Base-by-base conservation (phyloP, 495 filamentous ascomycete species). In the Glutinoglossum americanum region DNA sequence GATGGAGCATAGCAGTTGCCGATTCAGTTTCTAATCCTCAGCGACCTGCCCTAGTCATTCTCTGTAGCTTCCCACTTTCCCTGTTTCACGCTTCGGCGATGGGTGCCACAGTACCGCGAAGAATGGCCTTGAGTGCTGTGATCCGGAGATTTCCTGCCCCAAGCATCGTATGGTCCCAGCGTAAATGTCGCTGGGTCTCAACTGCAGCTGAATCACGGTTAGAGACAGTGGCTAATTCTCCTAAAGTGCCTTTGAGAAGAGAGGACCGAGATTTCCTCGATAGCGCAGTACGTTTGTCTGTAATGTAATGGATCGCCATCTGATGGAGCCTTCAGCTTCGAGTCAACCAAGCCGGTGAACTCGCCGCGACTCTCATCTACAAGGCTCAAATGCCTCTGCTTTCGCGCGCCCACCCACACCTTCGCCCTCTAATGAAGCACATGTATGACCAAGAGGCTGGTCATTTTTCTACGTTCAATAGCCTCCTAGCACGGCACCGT, bases 371-470 rank as follows among this genome's bases (percentile, higher is more conserved):
- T 27, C 75, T 90, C 27, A 94, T 94, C 65, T 94, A 93, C 71
- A 79, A 75, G 1, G 79, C 84, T 15, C 87, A 94, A 61, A 69
- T 82, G 0, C 83, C 86, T 32, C 69, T 79, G 37, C 68, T 96
- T 53, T 70, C 82, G 57, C 78, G 81, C 53, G 73, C 78, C 0
- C 82, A 98, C 64, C 88, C 90, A 0, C 87, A 92, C 66, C 81
- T 98, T 23, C 80, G 85, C 15, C 80, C 85, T 0, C 70, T 96
- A 19, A 94, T 98, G 85, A 80, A 83, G 59, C 92, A 97, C 73
- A 98, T 98, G 93, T 89, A 94, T 74, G 86, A 90, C 62, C 92
- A 98, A 67, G 92, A 98, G 73, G 87, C 82, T 6, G 80, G 77
- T 8, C 92, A 98, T 68, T 79, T 97, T 60, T 64, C 71, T 15